Evolutionary conservation across 2,329 filamentous ascomycete species (phyloP), one percentile per base, ranked within the genome.

Genomic region (Whalleya microplaca): DNA sequence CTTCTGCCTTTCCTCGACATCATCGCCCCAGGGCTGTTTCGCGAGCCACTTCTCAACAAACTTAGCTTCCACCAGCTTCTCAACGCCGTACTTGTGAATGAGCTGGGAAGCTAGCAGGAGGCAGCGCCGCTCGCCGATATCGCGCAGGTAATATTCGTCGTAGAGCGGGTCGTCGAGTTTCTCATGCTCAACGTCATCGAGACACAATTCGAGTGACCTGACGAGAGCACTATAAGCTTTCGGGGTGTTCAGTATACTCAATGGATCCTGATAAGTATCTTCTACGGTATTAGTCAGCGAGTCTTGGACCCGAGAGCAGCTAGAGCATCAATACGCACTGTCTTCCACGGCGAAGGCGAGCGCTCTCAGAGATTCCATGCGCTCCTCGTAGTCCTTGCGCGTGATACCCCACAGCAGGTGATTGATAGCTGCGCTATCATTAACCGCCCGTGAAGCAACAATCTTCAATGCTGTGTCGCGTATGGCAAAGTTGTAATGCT

Each of bases 31-130:
- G 7, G 85, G 83, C 70, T 92, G 91, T 64, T 84, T 85, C 32
- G 78, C 82, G n/a, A 93, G 80, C 90, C 90, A 93, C 53, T 84
- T 85, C 58, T 88, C 85, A 41, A 93, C 80, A 59, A 93, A 84
- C 6, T 81, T 80, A 40, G 87, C 85, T 68, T 84, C 79, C 53
- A 88, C 74, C 18, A 92, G 73, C 51, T 80, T 80, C 21, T 80
- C 78, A 1, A 81, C 75, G 18, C 84, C 81, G 63, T 84, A 83
- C 59, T 83, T 82, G 56, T 79, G 80, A n/a, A 88, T 77, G 2
- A 92, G 75, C 58, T 85, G 79, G 32, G 75, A 72, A 46, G 86
- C 67, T 45, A 88, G 79, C 72, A 83, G 78, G 45, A 88, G 78
- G 56, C 82, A 85, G 21, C 84, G 78, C 63, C 83, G 81, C 69